phyloP scores from a whole-genome alignment of 257 asterid genomes.

The Rhazya stricta region DNA sequence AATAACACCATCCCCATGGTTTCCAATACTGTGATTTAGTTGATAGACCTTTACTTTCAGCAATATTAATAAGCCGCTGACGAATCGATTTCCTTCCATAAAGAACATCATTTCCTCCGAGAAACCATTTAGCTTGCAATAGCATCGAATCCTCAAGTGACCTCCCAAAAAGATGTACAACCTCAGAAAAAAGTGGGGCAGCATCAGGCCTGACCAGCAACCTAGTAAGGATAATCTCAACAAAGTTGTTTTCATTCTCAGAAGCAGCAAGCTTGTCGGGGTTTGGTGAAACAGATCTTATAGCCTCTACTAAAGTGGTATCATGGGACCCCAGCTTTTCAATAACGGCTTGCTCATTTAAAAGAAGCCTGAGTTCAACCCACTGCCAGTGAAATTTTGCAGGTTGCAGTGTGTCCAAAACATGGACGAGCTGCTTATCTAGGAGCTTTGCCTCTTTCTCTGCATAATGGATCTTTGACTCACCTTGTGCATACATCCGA shows the following conservation, averaged over 20 bases:
- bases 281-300: slow-evolving; percentile 72
- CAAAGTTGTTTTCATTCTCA: slow-evolving; percentile 81
- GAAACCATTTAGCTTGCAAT: slow-evolving; percentile 91
- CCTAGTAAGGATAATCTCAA: slow-evolving; percentile 82
- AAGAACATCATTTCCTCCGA: slow-evolving; percentile 86
- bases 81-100: slow-evolving; percentile 85
- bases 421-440: slow-evolving; percentile 71
- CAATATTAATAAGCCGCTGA: slow-evolving; percentile 78
- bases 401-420: slow-evolving; percentile 86
- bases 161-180: slow-evolving; percentile 79
- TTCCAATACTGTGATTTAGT: slow-evolving; percentile 68
- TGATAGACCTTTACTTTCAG: slow-evolving; percentile 64
- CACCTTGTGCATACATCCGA: slow-evolving; percentile 50
- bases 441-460: slow-evolving; percentile 62
- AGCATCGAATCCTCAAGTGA: slow-evolving; percentile 93
- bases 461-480: slow-evolving; percentile 51
- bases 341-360: slow-evolving; percentile 82
- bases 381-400: slow-evolving; percentile 99
- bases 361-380: slow-evolving; percentile 93
- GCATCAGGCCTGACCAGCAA: slow-evolving; percentile 98
- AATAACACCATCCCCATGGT: slow-evolving; percentile 95
- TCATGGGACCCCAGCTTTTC: slow-evolving; percentile 74
- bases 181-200: slow-evolving; percentile 88
- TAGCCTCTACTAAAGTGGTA: slow-evolving; percentile 64
- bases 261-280: slow-evolving; percentile 65